Conservation (phyloP, 179 eudicot species). For the Silene coronaria region DNA sequence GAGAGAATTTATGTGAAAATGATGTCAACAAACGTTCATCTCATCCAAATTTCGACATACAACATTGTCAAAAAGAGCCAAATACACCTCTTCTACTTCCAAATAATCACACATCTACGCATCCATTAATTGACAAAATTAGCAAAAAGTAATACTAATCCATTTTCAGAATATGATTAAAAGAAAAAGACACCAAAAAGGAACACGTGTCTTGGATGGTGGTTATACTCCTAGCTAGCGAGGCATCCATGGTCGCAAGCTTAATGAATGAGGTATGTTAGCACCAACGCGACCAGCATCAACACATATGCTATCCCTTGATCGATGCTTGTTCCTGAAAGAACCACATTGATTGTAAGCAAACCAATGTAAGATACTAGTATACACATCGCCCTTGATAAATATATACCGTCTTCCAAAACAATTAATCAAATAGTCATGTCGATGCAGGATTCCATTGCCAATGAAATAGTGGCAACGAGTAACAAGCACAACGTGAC, state of each 20-base stretch:
- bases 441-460: background rate
- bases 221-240: slow-evolving; percentile 12
- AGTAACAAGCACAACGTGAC: no score
- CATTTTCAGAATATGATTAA: slow-evolving; percentile 16
- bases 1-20: slow-evolving; percentile 22
- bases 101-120: slow-evolving; percentile 21
- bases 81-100: slow-evolving; percentile 24
- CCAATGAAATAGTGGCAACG: background rate
- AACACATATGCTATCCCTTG: slow-evolving; percentile 38
- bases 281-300: slow-evolving; percentile 37
- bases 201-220: slow-evolving; percentile 19
- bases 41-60: slow-evolving; percentile 22
- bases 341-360: background rate
- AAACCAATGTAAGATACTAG: background rate
- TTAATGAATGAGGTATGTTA: slow-evolving; percentile 44
- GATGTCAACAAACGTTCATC: slow-evolving; percentile 20
- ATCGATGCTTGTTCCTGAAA: slow-evolving; percentile 37
- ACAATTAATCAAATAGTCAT: background rate
- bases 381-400: background rate
- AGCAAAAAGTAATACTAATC: slow-evolving; percentile 15
- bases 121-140: slow-evolving; percentile 24
- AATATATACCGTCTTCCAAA: no score
- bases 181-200: slow-evolving; percentile 22
- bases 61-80: slow-evolving; percentile 17
- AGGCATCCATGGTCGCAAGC: slow-evolving; percentile 16